Evolutionary conservation across 371 early-diverging fungal species (phyloP).

Genomic region (Ordospora colligata): DNA sequence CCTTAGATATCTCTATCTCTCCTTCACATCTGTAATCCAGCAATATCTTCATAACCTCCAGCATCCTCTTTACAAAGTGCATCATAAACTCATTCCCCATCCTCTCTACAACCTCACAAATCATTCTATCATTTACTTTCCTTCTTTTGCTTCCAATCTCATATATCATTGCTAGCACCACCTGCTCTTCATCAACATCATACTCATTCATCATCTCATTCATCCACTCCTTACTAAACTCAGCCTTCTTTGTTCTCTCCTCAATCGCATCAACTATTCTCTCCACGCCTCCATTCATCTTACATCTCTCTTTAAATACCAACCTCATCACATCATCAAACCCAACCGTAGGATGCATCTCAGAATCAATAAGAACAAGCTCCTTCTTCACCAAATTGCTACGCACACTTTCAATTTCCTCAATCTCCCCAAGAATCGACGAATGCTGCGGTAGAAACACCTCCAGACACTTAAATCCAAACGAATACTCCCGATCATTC

Average conservation of each 20-base stretch:
- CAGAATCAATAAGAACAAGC: slow-evolving; percentile 41
- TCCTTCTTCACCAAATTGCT: slow-evolving; percentile 45
- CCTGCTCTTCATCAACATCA: background rate
- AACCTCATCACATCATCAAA: slow-evolving; percentile 1
- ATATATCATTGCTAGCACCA: background rate
- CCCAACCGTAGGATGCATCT: background rate
- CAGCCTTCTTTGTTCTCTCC: background rate
- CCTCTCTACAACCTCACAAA: background rate
- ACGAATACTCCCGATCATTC: slow-evolving; percentile 46
- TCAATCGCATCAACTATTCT: background rate
- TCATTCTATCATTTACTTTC: background rate
- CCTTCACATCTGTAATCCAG: slow-evolving; percentile 10
- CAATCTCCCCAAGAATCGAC: slow-evolving; percentile 36
- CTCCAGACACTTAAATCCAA: slow-evolving; percentile 46
- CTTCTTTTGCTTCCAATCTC: background rate
- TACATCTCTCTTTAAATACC: background rate
- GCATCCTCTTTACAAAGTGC: background rate
- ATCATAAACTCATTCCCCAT: slow-evolving; percentile 8
- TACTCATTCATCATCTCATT: no score
- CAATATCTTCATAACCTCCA: slow-evolving; percentile 8
- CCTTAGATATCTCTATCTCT: slow-evolving; percentile 31
- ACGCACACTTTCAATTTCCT: slow-evolving; percentile 33
- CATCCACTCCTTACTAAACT: background rate
- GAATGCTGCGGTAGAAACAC: slow-evolving; percentile 23
- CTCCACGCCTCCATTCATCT: background rate